Evolutionary conservation across 1,139 yeast genomes (phyloP), one percentile per base, ranked within the genome.

Genomic region (Candida albicans): DNA sequence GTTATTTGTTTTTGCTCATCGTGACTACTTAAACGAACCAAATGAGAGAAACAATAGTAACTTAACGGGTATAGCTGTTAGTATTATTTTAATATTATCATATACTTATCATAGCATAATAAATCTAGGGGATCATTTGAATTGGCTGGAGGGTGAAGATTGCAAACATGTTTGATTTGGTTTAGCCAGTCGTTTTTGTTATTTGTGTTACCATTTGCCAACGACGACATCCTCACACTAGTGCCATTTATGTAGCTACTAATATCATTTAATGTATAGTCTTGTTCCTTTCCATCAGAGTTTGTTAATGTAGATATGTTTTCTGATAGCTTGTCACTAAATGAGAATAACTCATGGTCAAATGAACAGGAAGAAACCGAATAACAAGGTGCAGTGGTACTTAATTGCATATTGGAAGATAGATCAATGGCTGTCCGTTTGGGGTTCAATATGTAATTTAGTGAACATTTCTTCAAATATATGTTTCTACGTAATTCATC

Each of bases 61-160:
- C n/a, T n/a, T n/a, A 18, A 18, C 22, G 22, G 22, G 22, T 18
- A 5, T 5, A 18, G 22, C 22, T 18, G 22, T 18, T 18, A 4
- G 22, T 4, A 18, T 18, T 18, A 35, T 37, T 24, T 39, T 12
- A 42, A 12, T 13, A 42, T 29, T 8, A 42, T 24, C 15, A 34
- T 31, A 25, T 29, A 12, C 8, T 35, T 41, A 18, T 47, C 50
- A 35, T 42, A 39, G 18, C 34, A 35, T 33, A 47, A 35, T 35
- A 45, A 37, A 40, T 45, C 43, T 28, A 45, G 33, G 11, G 48
- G 45, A 40, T 47, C 50, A 31, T 29, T 29, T 22, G 35, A 9
- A 27, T 10, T 22, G 3, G 9, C n/a, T 15, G 33, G 30, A 4
- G 30, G 7, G 7, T 12, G 38, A 14, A 12, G 8, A 5, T 15